Percentiles rank a stretch among this genome's conserved stretches.
phyloP scores from a whole-genome alignment of 768 basidiomycete genomes.

The Lyophyllum decastes region DNA sequence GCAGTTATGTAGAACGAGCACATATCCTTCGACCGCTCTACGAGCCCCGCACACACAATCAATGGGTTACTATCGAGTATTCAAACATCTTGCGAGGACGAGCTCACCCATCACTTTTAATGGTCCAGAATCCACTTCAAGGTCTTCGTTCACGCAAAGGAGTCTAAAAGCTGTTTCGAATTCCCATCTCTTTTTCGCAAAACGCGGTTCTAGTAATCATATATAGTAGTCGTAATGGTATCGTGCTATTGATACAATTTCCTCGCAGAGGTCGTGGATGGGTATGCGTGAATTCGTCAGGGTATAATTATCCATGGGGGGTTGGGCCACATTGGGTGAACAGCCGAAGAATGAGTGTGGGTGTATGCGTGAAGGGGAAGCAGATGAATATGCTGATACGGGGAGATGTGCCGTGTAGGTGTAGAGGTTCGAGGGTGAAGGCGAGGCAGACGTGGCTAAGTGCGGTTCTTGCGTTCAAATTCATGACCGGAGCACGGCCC shows the following conservation, averaged over 20 bases:
- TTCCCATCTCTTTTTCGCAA: background rate
- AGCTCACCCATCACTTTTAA: no score
- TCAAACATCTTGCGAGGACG: no score
- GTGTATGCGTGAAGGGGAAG: background rate
- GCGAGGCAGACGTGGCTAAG: no score
- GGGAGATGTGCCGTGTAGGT: background rate
- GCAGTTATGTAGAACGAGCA: no score
- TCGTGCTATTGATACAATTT: slow-evolving; percentile 14
- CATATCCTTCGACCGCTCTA: no score
- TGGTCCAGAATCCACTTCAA: background rate
- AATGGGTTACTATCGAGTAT: no score
- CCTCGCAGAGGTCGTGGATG: slow-evolving; percentile 5
- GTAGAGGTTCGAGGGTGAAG: background rate
- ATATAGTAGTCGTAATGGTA: background rate
- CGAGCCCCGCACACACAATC: no score
- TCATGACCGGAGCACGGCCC: slow-evolving; percentile 28
- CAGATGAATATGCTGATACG: background rate
- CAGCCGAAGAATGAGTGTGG: background rate
- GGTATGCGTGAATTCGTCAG: background rate
- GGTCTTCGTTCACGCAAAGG: background rate
- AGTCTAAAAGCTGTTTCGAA: background rate
- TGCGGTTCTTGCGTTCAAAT: no score
- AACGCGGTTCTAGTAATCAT: background rate
- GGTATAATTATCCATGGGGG: background rate
- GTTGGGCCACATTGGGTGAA: background rate